Conservation (phyloP, 2,329 filamentous ascomycete genomes). For the Beauveria australis region DNA sequence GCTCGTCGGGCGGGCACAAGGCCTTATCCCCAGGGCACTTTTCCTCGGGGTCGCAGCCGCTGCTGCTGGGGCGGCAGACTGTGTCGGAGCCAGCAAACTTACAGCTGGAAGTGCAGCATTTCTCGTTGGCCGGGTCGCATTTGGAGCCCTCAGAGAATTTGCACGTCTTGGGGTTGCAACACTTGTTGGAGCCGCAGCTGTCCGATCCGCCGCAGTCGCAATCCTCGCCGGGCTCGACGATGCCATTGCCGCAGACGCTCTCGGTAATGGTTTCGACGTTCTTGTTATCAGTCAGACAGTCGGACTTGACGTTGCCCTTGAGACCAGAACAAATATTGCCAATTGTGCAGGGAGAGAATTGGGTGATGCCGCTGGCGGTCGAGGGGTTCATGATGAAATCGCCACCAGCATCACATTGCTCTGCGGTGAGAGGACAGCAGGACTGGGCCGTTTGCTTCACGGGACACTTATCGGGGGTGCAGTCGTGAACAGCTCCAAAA, state of each 20-base stretch:
- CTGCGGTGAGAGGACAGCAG: constrained; percentile 71
- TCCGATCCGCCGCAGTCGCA: constrained; percentile 83
- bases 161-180: constrained; percentile 82
- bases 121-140: constrained; percentile 75
- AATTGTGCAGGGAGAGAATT: constrained; percentile 81
- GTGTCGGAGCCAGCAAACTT: constrained; percentile 58
- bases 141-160: constrained; percentile 67
- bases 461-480: constrained; percentile 62
- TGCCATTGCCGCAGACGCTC: constrained; percentile 89
- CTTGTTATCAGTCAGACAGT: constrained; percentile 78
- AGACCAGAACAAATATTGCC: constrained; percentile 92
- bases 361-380: constrained; percentile 61
- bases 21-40: constrained; percentile 66
- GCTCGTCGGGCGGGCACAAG: constrained; percentile 65
- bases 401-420: constrained; percentile 65
- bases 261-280: constrained; percentile 74
- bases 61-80: constrained; percentile 72
- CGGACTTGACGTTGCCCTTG: constrained; percentile 64
- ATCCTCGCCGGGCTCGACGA: constrained; percentile 88
- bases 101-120: constrained; percentile 65
- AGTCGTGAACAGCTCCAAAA: constrained; percentile 94
- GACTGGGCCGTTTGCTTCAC: constrained; percentile 42
- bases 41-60: constrained; percentile 79
- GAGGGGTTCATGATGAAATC: constrained; percentile 95
- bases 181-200: constrained; percentile 65